Evolutionary conservation across 176 grass and related monocot genomes (phyloP).

Genomic region (Carex littledalei): DNA sequence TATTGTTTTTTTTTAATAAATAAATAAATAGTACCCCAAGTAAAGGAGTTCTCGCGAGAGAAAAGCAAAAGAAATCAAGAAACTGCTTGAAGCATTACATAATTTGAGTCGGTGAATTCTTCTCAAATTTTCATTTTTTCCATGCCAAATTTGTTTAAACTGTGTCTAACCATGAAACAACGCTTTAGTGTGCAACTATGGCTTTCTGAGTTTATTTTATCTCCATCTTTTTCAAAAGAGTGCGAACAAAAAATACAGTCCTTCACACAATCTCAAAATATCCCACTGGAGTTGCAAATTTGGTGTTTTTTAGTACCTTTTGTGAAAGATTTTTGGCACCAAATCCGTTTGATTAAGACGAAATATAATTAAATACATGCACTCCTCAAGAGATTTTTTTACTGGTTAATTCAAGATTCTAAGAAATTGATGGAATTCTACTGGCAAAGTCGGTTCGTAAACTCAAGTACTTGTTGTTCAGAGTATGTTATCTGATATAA

Average conservation of each 20-base stretch:
- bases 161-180: not conserved
- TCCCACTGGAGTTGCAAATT: not conserved
- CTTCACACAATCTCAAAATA: not conserved
- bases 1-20: not conserved
- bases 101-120: not conserved
- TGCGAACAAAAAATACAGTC: not conserved
- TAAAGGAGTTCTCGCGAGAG: not conserved
- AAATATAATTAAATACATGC: not conserved
- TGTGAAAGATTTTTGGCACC: conserved; percentile 2
- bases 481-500: not conserved
- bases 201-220: not conserved
- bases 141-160: not conserved
- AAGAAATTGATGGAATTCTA: not conserved
- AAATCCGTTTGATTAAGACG: not conserved
- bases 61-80: not conserved
- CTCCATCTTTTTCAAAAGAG: not conserved
- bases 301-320: not conserved
- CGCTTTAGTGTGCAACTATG: not conserved
- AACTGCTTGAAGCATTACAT: not conserved
- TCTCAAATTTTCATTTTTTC: not conserved
- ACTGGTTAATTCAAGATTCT: not conserved
- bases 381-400: not conserved
- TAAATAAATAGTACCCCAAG: not conserved
- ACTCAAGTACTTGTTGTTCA: not conserved
- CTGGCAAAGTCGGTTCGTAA: not conserved